Conservation (phyloP, 2,329 filamentous ascomycete species). For the Phialocephala subalpina region DNA sequence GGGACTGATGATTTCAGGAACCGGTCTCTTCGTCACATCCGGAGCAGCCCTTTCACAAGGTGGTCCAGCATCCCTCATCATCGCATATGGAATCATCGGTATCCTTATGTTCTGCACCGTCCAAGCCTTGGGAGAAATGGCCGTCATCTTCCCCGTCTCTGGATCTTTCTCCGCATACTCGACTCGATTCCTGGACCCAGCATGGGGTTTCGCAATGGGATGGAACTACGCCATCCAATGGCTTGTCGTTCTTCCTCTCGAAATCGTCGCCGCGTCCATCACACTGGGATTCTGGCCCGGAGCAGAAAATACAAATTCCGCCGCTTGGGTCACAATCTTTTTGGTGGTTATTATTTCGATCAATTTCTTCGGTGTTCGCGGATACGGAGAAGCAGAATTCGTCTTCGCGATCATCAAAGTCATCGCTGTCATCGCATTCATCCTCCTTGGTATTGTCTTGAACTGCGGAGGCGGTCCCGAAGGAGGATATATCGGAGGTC, state of each 20-base stretch:
- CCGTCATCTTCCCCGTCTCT: conserved; percentile 89
- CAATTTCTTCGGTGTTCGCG: conserved; percentile 87
- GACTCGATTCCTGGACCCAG: conserved; percentile 91
- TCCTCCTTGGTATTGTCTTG: conserved; percentile 68
- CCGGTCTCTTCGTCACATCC: conserved; percentile 37
- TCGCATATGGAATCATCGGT: conserved; percentile 50
- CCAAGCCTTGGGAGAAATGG: conserved; percentile 89
- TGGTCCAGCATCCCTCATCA: conserved; percentile 44
- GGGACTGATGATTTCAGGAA: conserved; percentile 64
- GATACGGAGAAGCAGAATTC: conserved; percentile 90
- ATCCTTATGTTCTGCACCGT: conserved; percentile 85
- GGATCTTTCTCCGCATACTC: conserved; percentile 93
- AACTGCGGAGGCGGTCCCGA: conserved; percentile 60
- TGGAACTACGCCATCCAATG: conserved; percentile 89
- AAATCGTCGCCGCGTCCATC: conserved; percentile 83
- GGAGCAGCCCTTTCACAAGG: conserved; percentile 44
- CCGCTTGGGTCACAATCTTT: conserved; percentile 84
- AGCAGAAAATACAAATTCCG: conserved; percentile 54
- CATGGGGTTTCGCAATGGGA: conserved; percentile 94
- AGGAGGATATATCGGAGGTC: conserved; percentile 67
- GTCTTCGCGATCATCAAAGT: conserved; percentile 88
- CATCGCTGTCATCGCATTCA: conserved; percentile 67
- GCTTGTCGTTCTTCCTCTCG: conserved; percentile 81
- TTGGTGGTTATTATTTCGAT: conserved; percentile 77
- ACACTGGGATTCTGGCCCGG: conserved; percentile 80